Conservation (phyloP, 2,329 filamentous ascomycete genomes). For the Cordyceps militaris region DNA sequence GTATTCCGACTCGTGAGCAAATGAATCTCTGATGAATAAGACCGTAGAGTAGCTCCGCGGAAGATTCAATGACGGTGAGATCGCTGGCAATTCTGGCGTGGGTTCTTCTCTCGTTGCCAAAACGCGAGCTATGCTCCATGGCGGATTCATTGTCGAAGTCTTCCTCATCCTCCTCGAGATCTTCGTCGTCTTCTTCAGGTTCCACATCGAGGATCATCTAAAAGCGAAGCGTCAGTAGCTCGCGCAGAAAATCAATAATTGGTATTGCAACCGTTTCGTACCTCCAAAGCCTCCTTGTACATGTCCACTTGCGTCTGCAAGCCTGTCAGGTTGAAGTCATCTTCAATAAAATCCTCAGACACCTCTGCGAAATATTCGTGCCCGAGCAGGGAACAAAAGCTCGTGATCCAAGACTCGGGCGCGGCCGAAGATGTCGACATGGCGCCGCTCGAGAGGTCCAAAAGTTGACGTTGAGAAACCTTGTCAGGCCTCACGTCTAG, state of each 20-base stretch:
- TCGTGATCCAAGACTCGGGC: conserved; percentile 93
- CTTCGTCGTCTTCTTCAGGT: conserved; percentile 86
- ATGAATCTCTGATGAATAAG: conserved; percentile 98
- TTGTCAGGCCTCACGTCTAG: background rate
- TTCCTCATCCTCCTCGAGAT: conserved; percentile 72
- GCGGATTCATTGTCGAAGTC: conserved; percentile 65
- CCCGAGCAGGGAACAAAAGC: conserved; percentile 89
- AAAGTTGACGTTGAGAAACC: background rate
- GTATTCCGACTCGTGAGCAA: conserved; percentile 89
- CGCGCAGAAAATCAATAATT: background rate
- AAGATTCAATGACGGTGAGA: conserved; percentile 90
- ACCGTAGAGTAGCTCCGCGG: conserved; percentile 95
- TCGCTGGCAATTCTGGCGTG: conserved; percentile 83
- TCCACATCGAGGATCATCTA: conserved; percentile 98
- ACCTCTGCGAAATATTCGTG: conserved; percentile 99
- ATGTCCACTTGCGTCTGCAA: conserved; percentile 92
- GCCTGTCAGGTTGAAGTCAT: conserved; percentile 98
- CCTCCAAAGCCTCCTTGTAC: conserved; percentile 97
- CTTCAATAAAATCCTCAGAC: conserved; percentile 97
- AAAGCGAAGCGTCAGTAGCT: background rate
- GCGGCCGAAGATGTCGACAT: conserved; percentile 57
- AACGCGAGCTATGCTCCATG: conserved; percentile 42
- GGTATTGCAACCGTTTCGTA: conserved; percentile 23
- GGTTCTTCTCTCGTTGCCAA: conserved; percentile 63
- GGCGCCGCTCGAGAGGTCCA: conserved; percentile 13